phyloP scores from a whole-genome alignment of 805 yeast species.

The Myxozyma monticola region DNA sequence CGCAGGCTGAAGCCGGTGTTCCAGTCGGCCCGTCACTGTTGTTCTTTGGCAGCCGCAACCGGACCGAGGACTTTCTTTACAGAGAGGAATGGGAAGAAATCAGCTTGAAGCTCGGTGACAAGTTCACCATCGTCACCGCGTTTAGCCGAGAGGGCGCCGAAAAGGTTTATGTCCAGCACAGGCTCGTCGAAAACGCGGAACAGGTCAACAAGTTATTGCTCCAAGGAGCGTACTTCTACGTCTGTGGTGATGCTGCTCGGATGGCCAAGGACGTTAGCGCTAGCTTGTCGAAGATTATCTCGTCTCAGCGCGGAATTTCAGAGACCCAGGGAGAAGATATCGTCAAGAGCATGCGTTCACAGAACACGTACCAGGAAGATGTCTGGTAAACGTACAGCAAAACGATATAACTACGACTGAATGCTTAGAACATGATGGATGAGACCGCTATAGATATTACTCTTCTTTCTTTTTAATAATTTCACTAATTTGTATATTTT shows the following conservation, averaged over 20 bases:
- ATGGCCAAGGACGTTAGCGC: conserved; percentile 94
- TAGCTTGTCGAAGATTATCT: conserved; percentile 62
- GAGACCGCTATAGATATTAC: too few species aligned
- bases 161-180: conserved; percentile 83
- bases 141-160: conserved; percentile 74
- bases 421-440: too few species aligned
- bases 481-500: too few species aligned
- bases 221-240: conserved; percentile 83
- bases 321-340: conserved; percentile 72
- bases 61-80: conserved; percentile 79
- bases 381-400: too few species aligned
- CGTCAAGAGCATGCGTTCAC: conserved; percentile 73
- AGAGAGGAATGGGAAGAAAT: conserved; percentile 73
- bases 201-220: conserved; percentile 53
- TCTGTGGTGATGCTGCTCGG: conserved; percentile 93
- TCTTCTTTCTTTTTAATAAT: too few species aligned
- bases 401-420: too few species aligned
- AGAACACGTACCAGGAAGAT: conserved; percentile 93
- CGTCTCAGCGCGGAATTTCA: conserved; percentile 61
- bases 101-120: conserved; percentile 54
- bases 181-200: conserved; percentile 51
- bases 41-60: conserved; percentile 84
- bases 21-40: conserved; percentile 71
- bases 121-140: conserved; percentile 75
- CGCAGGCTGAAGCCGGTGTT: conserved; percentile 49